A percentile compares a stretch with the other conserved stretches of the same genome.
Conservation (phyloP, 345 rosid genomes). For the Firmiana major region DNA sequence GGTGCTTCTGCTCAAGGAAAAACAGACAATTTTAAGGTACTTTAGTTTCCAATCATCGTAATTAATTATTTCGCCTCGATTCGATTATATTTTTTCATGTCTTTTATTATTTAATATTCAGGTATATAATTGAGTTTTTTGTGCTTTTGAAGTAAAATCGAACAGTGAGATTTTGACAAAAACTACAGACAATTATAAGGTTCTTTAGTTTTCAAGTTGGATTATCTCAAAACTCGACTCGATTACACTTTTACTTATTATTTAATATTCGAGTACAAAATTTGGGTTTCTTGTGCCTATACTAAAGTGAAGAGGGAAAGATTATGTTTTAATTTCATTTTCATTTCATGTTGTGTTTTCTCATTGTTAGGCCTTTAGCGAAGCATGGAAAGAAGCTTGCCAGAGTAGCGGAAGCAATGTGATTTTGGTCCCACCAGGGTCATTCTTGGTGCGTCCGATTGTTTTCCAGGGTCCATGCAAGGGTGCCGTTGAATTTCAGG, state of each 20-base stretch:
- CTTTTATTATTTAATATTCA: too few relatives aligned
- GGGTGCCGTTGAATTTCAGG: constrained; percentile 3
- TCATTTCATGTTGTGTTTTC: neutral
- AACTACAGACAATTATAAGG: too few relatives aligned
- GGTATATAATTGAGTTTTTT: too few relatives aligned
- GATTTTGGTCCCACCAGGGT: constrained; percentile 23
- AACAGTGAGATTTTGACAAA: too few relatives aligned
- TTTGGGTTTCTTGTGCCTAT: too few relatives aligned
- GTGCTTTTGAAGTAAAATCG: too few relatives aligned
- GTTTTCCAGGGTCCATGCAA: constrained; percentile 25
- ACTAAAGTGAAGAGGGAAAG: too few relatives aligned
- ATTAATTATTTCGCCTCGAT: neutral
- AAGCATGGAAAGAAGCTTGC: constrained; percentile 26
- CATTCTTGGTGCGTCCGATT: constrained; percentile 9
- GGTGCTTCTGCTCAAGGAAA: constrained; percentile 23
- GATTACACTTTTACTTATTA: too few relatives aligned
- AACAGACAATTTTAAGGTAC: constrained; percentile 19
- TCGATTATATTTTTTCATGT: neutral
- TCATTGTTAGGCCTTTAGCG: constrained; percentile 15
- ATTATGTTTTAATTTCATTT: neutral
- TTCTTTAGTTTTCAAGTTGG: too few relatives aligned
- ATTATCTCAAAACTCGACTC: too few relatives aligned
- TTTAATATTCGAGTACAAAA: too few relatives aligned
- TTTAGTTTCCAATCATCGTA: neutral
- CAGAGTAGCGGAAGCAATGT: neutral